phyloP scores from a whole-genome alignment of 768 basidiomycete species.

The Phanerodontia chrysosporium region DNA sequence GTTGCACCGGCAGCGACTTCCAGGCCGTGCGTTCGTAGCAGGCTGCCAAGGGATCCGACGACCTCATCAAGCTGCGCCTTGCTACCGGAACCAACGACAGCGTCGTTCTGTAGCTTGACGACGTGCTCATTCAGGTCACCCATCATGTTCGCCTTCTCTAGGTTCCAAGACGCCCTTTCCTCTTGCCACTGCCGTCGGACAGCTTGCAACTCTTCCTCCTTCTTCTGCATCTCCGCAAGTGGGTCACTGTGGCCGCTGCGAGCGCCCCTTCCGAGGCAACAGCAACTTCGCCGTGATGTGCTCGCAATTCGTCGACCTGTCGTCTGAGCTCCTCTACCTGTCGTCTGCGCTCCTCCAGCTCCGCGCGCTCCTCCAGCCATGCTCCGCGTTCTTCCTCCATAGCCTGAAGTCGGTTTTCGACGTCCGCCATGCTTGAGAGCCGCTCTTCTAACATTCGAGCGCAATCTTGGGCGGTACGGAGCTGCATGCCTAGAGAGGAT shows the following conservation, averaged over 20 bases:
- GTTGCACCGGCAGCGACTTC: conserved; percentile 33
- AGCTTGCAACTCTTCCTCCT: conserved; percentile 36
- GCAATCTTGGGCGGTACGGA: conserved; percentile 64
- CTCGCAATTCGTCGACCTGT: conserved; percentile 41
- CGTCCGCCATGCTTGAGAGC: conserved; percentile 45
- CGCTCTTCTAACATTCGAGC: conserved; percentile 55
- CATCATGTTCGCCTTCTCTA: conserved; percentile 44
- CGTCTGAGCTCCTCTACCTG: conserved; percentile 35
- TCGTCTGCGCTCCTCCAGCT: conserved; percentile 33
- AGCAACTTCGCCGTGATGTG: conserved; percentile 36
- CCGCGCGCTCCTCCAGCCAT: conserved; percentile 47
- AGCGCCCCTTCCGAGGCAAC: conserved; percentile 36
- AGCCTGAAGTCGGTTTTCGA: conserved; percentile 30
- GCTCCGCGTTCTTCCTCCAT: conserved; percentile 44
- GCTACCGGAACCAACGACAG: conserved; percentile 11
- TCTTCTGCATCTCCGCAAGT: conserved; percentile 35
- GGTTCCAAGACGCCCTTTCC: conserved; percentile 48
- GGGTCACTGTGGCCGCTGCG: conserved; percentile 29
- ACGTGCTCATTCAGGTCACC: conserved; percentile 47
- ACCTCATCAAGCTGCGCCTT: conserved; percentile 44
- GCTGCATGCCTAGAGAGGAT: conserved; percentile 58
- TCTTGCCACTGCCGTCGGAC: conserved; percentile 38
- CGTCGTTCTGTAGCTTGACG: conserved; percentile 37
- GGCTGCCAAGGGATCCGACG: conserved; percentile 39
- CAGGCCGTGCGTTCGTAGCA: conserved; percentile 57